These are phyloP conservation scores for Trypethelium eluteriae DNA, from an alignment of 495 filamentous ascomycete species.

Conservation along the genomic window DNA sequence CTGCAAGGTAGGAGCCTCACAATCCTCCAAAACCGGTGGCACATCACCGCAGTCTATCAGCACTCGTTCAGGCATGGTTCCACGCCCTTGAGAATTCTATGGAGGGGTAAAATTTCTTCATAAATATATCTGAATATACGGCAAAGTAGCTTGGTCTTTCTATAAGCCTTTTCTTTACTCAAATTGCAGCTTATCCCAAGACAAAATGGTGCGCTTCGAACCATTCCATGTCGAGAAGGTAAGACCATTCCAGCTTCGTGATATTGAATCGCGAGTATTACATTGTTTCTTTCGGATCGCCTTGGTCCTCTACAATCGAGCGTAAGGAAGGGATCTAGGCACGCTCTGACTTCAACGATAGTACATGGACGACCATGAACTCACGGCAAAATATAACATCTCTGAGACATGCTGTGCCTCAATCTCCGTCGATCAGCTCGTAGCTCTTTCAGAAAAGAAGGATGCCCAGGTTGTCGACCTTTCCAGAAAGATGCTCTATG, in stretches of 20 bases:
- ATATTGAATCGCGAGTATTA: neutral
- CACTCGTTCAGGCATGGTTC: neutral
- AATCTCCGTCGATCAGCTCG: conserved; percentile 67
- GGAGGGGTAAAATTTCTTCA: neutral
- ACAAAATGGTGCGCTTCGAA: conserved; percentile 12
- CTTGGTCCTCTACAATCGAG: neutral
- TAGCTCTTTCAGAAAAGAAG: conserved; percentile 49
- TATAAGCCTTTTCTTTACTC: neutral
- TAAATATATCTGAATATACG: neutral
- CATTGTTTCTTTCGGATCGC: too few relatives aligned
- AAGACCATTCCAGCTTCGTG: conserved; percentile 21
- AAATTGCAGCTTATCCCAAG: neutral
- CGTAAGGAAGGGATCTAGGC: neutral
- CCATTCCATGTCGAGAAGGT: conserved; percentile 74
- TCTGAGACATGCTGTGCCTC: conserved; percentile 83
- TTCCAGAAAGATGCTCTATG: conserved; percentile 57
- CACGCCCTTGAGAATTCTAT: neutral
- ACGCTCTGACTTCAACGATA: conserved; percentile 27
- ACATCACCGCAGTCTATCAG: neutral
- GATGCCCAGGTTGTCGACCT: conserved; percentile 27
- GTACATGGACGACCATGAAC: conserved; percentile 89
- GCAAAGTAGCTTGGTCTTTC: neutral
- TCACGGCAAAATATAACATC: conserved; percentile 66
- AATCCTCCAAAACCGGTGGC: too few relatives aligned
- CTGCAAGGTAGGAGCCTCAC: too few relatives aligned